These are phyloP conservation scores for Apiospora rasikravindrae DNA, from an alignment of 2,329 filamentous ascomycete genomes.

Conservation along the genomic window DNA sequence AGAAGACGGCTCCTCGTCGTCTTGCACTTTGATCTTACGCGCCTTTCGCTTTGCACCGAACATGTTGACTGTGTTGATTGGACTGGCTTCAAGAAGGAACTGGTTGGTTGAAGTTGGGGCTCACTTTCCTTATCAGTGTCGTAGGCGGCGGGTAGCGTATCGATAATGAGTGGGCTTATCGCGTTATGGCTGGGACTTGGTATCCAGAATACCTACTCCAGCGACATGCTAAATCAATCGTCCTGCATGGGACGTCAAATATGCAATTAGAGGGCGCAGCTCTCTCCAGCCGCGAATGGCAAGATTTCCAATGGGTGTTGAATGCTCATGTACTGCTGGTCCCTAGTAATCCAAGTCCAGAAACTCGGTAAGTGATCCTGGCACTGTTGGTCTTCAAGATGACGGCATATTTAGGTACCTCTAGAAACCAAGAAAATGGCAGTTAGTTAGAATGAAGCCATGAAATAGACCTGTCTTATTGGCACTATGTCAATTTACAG, in stretches of 20 bases:
- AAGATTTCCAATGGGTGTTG: no score
- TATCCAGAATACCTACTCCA: neutral
- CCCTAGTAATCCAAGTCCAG: no score
- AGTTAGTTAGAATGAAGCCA: no score
- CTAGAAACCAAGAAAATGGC: no score
- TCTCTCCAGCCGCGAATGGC: no score
- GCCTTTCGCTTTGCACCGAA: constrained; percentile 70
- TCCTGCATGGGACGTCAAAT: neutral
- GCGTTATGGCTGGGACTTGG: neutral
- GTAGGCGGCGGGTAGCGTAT: neutral
- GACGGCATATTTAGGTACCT: no score
- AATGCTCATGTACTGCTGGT: no score
- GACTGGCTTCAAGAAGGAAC: neutral
- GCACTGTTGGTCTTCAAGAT: no score
- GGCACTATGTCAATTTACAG: no score
- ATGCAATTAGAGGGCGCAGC: no score
- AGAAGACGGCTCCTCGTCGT: constrained; percentile 62
- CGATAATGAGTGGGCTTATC: constrained; percentile 8
- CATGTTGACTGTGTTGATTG: constrained; percentile 34
- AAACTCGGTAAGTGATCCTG: no score
- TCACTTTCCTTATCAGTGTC: constrained; percentile 8
- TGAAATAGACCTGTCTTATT: no score
- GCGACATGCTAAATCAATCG: neutral
- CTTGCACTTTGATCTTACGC: constrained; percentile 74
- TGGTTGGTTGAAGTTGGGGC: neutral